A percentile compares a stretch with the other conserved stretches of the same genome.
phyloP scores from a whole-genome alignment of 2,329 filamentous ascomycete genomes.

The Neopestalotiopsis sp. region DNA sequence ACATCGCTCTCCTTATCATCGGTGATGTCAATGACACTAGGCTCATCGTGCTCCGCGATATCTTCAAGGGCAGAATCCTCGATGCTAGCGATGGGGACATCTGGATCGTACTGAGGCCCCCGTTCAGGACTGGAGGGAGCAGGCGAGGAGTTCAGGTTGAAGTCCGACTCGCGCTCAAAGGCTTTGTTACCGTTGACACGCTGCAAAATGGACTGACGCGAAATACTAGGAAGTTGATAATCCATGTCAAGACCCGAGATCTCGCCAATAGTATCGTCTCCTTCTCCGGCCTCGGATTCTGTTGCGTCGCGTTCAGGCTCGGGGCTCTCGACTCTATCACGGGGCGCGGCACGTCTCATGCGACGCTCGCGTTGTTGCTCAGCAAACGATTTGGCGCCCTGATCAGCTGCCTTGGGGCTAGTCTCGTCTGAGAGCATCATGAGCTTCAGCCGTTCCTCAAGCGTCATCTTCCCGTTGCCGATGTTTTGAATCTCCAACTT shows the following conservation, averaged over 20 bases:
- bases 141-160: constrained; percentile 68
- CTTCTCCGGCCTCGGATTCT: constrained; percentile 49
- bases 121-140: constrained; percentile 63
- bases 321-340: constrained; percentile 51
- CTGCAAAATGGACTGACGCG: constrained; percentile 89
- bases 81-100: constrained; percentile 86
- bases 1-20: constrained; percentile 66
- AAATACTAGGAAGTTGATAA: constrained; percentile 79
- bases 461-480: constrained; percentile 75
- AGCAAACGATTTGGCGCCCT: constrained; percentile 49
- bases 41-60: constrained; percentile 54
- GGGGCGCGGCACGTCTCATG: constrained; percentile 65
- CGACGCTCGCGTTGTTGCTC: constrained; percentile 73
- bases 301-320: constrained; percentile 48
- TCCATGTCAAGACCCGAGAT: constrained; percentile 62
- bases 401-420: constrained; percentile 34
- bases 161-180: constrained; percentile 65
- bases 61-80: constrained; percentile 70
- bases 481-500: constrained; percentile 83
- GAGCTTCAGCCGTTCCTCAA: constrained; percentile 84
- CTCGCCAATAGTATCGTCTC: constrained; percentile 66
- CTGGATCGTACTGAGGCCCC: constrained; percentile 76
- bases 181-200: constrained; percentile 74
- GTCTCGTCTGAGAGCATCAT: constrained; percentile 83
- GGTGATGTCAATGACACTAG: constrained; percentile 72